Conservation (phyloP, 352 stramenopile genomes). For the Plasmopara muralis region DNA sequence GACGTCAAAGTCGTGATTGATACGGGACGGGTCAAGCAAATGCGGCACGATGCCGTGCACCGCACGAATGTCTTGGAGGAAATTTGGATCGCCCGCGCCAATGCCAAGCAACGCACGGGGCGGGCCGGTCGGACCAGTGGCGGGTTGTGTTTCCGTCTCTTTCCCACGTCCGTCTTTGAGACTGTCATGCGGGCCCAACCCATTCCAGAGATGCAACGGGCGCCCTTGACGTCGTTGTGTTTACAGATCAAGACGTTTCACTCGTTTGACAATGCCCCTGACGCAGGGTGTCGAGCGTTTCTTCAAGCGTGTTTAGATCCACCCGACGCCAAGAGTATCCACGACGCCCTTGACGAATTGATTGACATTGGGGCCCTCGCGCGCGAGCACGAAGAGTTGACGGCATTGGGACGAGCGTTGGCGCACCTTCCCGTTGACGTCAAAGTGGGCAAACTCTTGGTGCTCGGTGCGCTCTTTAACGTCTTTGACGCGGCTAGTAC, state of each 20-base stretch:
- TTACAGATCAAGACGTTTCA: slow-evolving; percentile 92
- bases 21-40: slow-evolving; percentile 91
- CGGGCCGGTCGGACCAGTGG: slow-evolving; percentile 90
- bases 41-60: slow-evolving; percentile 68
- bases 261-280: slow-evolving; percentile 26
- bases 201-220: slow-evolving; percentile 93
- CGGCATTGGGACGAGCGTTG: slow-evolving; percentile 90
- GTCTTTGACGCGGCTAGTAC: slow-evolving; percentile 73
- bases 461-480: slow-evolving; percentile 92
- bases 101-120: slow-evolving; percentile 83
- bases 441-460: slow-evolving; percentile 95
- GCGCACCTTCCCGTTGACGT: slow-evolving; percentile 94
- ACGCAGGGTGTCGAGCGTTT: slow-evolving; percentile 62
- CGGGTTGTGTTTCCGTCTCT: slow-evolving; percentile 88
- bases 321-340: slow-evolving; percentile 79
- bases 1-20: slow-evolving; percentile 95
- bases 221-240: slow-evolving; percentile 92
- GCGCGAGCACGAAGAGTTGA: slow-evolving; percentile 70
- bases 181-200: slow-evolving; percentile 71
- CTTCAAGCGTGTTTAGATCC: slow-evolving; percentile 89
- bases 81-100: slow-evolving; percentile 88
- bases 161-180: slow-evolving; percentile 68
- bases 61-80: slow-evolving; percentile 88
- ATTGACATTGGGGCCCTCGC: slow-evolving; percentile 84
- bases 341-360: slow-evolving; percentile 88